Base-by-base conservation (phyloP, 2,329 filamentous ascomycete species). In the Aureobasidium uvarum region DNA sequence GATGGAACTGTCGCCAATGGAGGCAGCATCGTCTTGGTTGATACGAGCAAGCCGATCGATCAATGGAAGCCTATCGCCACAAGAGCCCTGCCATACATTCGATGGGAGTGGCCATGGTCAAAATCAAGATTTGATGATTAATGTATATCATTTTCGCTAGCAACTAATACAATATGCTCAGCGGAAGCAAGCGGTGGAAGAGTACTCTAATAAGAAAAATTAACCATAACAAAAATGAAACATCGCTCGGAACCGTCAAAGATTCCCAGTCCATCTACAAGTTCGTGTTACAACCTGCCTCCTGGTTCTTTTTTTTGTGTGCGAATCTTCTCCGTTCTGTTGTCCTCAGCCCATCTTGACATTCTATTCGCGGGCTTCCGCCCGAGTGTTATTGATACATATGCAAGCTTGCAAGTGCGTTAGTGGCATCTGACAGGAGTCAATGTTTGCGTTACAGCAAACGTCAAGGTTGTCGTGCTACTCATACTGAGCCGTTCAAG, bases 21-120 rank as follows among this genome's bases (percentile, higher is more conserved):
- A 3, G 78, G 76, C 2, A 68, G 67, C 55, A 70, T 80, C 18
- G 77, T 78, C 62, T 72, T 80, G 6, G 77, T 79, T 10, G 73
- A 73, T 1, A 80, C 78, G 0, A 72, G 75, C 64, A 72, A 71
- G 51, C 68, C 73, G 10, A 77, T 79, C 63, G 65, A 70, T 23
- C 69, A 77, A 28, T 80, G 78, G 78, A 62, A 58, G 7, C 73
- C 74, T 1, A 71, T 78, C 52, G 77, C 75, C 5, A 70, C 70
- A 48, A 72, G 74, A 58, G 62, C 64, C 6, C 23, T 78, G 58
- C 54, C 50, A 1, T 36, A 66, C 23, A 23, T 62, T 3, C 50
- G 25, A 23, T 68, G 67, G 67, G 51, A 65, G 16, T 68, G 59
- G 64, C 62, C 65, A 20, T 65, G 63, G 63, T 56, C 43, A 55